Base-by-base conservation (phyloP, 441 rosid genomes). In the Corymbia calophylla region DNA sequence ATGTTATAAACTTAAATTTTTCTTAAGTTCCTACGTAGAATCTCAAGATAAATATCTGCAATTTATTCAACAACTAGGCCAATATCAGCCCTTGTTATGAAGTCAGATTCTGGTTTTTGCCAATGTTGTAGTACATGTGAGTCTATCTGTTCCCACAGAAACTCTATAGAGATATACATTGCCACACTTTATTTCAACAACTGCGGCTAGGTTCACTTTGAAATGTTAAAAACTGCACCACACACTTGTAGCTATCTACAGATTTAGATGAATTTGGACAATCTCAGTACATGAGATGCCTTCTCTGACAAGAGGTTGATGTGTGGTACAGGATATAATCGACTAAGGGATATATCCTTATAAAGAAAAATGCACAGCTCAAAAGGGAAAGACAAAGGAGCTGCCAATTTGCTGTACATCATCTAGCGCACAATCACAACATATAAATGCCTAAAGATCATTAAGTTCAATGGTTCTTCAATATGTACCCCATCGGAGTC, bases 401-500 rank as follows among this genome's bases (percentile, higher is more conserved):
- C 14, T 70, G 80, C 80, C 80, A 70, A 18, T 32, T 68, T 70
- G 25, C 80, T 70, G 48, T 68, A 25, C 10, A 70, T 35, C 47
- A 70, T 70, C 47, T 32, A 70, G 81, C 19, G 14, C 48, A 70
- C 48, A 44, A 44, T 77, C 51, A 44, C 44, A 15, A 77, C 84
- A 44, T 77, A 44, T 23, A n/a, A 77, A 39, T 77, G 51, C 51
- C 84, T 44, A 23, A 23, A 23, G 10, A 55, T 68, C 18, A 32
- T 54, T n/a, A 73, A 70, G 87, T 88, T 44, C 16, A 87, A 81
- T 44, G 31, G 53, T 88, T 84, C 35, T 51, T 48, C 87, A 56
- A 53, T 86, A 48, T 91, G 66, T 93, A 95, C 96, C 95, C 91
- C 94, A 49, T 93, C 91, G 35, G 92, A 88, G 87, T 92, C 92